Evolutionary conservation across 2,329 filamentous ascomycete species (phyloP).

Genomic region (Phoma herbarum): DNA sequence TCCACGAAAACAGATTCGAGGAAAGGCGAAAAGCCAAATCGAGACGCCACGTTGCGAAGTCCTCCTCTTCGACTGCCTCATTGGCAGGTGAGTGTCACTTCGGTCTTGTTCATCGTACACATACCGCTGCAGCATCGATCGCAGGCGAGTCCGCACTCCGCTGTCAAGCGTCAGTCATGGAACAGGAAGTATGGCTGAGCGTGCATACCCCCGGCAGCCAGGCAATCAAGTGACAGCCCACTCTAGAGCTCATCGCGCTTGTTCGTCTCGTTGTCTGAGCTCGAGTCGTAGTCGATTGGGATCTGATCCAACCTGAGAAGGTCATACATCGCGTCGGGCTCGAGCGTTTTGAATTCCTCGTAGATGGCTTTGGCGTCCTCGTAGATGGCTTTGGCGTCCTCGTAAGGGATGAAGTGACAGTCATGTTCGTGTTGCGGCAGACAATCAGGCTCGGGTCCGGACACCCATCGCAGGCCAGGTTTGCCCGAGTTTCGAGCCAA

Average conservation of each 20-base stretch:
- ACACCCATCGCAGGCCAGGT: background rate
- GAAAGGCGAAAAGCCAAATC: background rate
- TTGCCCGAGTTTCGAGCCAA: background rate
- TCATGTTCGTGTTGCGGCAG: background rate
- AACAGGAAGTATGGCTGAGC: background rate
- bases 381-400: too few relatives aligned
- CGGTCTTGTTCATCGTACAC: constrained; percentile 13
- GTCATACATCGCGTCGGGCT: too few relatives aligned
- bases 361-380: background rate
- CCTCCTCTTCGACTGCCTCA: background rate
- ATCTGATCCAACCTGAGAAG: too few relatives aligned
- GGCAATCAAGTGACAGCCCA: background rate
- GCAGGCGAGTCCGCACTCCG: background rate
- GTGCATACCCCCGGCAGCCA: constrained; percentile 3
- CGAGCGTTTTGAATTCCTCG: background rate
- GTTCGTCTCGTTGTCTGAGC: background rate
- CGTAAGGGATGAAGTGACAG: background rate
- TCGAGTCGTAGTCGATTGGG: too few relatives aligned
- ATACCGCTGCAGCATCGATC: constrained; percentile 5
- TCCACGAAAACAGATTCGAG: background rate
- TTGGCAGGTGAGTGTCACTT: constrained; percentile 6
- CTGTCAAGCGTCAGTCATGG: background rate
- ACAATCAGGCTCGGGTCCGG: background rate
- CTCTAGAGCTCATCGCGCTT: constrained; percentile 6
- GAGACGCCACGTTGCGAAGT: background rate